Evolutionary conservation across 257 asterid species (phyloP), one percentile per base, ranked within the genome.

Genomic region (Lavandula angustifolia): DNA sequence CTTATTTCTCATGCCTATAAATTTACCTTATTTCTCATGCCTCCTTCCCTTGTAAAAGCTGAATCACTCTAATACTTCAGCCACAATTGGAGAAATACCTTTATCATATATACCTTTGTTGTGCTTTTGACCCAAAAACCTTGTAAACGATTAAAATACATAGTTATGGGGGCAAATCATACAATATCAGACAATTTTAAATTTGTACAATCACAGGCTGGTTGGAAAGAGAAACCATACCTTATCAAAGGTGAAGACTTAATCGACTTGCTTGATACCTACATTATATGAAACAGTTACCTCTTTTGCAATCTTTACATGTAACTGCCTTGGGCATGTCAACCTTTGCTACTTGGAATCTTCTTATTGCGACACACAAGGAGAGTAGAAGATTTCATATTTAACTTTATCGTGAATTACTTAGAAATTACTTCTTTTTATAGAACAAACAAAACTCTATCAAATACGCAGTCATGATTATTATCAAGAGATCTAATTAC

Each of bases 111-210:
- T n/a, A 75, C 66, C 95, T 69, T 59, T 89, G 96, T 67, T 87
- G 95, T 64, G 92, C 85, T 78, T 86, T 86, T 31, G 95, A 95
- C 64, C 96, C 95, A 58, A 86, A 89, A 71, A 89, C 91, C 91
- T 86, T 60, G 17, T 34, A 42, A 41, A 66, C 8, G 48, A 34
- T 73, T 35, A 22, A 47, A 41, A 16, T 7, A 5, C 4, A 38
- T 16, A 32, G 7, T 42, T 38, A 54, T 34, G 53, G 8, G 16
- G 16, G 2, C 22, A 66, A 40, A 62, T 44, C 10, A 31, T 49
- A 31, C 60, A 52, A 43, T n/a, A 54, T 48, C 48, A 9, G 44
- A 17, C 4, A 54, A 9, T 3, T 47, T 22, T 14, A 48, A 52
- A 75, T 9, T 17, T 48, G 33, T 14, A 40, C 7, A 56, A 57